Evolutionary conservation across 2,329 filamentous ascomycete species (phyloP).

Genomic region (Curvularia verruculosa): DNA sequence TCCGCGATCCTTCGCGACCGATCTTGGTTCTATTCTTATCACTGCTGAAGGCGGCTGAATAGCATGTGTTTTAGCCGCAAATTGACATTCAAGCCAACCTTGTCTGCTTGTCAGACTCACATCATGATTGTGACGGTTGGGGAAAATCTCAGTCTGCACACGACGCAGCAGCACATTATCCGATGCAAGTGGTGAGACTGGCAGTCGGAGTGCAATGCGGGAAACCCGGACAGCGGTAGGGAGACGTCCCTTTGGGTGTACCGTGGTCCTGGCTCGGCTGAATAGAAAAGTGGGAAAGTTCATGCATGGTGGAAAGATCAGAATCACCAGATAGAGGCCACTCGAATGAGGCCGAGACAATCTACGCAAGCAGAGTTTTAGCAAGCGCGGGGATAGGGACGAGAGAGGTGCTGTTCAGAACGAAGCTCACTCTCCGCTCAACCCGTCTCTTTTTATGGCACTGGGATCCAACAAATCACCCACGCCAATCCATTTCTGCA

Average conservation of each 20-base stretch:
- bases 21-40: constrained; percentile 33
- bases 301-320: not conserved
- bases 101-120: constrained; percentile 11
- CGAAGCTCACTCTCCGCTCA: constrained; percentile 4
- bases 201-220: constrained; percentile 3
- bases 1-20: constrained; percentile 8
- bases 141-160: not conserved
- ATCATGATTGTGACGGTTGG: not conserved
- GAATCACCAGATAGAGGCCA: not conserved
- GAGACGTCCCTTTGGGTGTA: not conserved
- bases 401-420: not conserved
- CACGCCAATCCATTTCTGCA: constrained; percentile 53
- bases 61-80: constrained; percentile 35
- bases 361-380: not conserved
- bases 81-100: constrained; percentile 26
- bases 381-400: not conserved
- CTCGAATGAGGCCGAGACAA: not conserved
- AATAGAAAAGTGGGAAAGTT: constrained; percentile 10
- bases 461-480: constrained; percentile 36
- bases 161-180: constrained; percentile 8
- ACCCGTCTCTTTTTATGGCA: constrained; percentile 2
- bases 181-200: constrained; percentile 12
- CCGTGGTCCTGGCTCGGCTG: constrained; percentile 14
- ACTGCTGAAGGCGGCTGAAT: constrained; percentile 11
- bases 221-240: constrained; percentile 2